Evolutionary conservation across 495 filamentous ascomycete genomes (phyloP).

Genomic region (Hypoxylon intermedium): DNA sequence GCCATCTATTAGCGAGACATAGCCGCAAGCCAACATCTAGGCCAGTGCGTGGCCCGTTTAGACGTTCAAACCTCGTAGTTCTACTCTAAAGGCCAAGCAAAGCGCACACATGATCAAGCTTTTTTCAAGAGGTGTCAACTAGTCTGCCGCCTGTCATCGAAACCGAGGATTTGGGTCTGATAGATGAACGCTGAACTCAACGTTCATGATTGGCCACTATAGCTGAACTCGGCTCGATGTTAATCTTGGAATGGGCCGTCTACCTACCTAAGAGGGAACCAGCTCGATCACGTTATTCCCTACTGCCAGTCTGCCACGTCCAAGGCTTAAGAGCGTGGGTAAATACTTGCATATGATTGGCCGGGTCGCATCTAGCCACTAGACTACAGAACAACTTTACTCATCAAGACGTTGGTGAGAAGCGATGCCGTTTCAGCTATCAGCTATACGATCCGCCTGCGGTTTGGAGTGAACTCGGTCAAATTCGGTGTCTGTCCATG

Average conservation of each 20-base stretch:
- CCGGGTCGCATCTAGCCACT: slow-evolving; percentile 3
- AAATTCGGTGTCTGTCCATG: slow-evolving; percentile 5
- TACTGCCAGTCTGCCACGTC: slow-evolving; percentile 6
- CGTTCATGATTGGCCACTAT: slow-evolving; percentile 11
- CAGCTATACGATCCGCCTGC: slow-evolving; percentile 30
- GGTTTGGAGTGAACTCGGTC: slow-evolving; percentile 21
- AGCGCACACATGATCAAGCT: not conserved
- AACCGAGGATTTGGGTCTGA: not conserved
- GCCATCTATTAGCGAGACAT: not conserved
- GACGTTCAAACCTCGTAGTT: not conserved
- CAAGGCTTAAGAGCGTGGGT: slow-evolving; percentile 30
- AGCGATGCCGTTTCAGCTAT: slow-evolving; percentile 25
- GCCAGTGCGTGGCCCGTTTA: not conserved
- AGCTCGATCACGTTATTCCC: slow-evolving; percentile 1
- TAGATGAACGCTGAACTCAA: not conserved
- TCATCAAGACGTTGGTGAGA: slow-evolving; percentile 10
- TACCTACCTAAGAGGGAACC: slow-evolving; percentile 20
- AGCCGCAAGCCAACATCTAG: not conserved
- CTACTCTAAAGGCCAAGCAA: not conserved
- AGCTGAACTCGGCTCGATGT: slow-evolving; percentile 2
- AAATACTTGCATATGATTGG: slow-evolving; percentile 32
- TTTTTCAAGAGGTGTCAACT: slow-evolving; percentile 5
- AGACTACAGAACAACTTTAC: slow-evolving; percentile 14
- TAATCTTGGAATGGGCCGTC: slow-evolving; percentile 3
- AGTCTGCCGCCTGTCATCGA: slow-evolving; percentile 4